phyloP scores from a whole-genome alignment of 306 rosid species.

The Corylus avellana region DNA sequence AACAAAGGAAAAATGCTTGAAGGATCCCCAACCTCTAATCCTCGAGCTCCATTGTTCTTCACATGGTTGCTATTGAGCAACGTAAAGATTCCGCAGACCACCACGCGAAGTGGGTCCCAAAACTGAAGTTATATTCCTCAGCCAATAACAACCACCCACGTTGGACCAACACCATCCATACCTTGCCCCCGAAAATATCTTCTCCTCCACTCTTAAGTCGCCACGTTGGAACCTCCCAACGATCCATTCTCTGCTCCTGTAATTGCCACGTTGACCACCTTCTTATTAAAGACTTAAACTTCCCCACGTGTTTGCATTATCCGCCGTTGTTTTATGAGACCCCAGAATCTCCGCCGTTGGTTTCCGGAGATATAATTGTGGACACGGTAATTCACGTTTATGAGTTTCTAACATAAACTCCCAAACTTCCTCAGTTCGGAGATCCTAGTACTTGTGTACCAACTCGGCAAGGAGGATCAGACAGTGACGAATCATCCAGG shows the following conservation, averaged over 20 bases:
- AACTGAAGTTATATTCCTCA: not conserved
- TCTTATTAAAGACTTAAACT: not conserved
- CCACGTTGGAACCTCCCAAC: slow-evolving; percentile 42
- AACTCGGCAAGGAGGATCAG: slow-evolving; percentile 23
- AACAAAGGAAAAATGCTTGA: not conserved
- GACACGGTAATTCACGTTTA: slow-evolving; percentile 45
- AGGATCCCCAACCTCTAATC: not conserved
- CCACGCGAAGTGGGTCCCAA: slow-evolving; percentile 34
- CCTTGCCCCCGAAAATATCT: slow-evolving; percentile 28
- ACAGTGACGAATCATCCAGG: slow-evolving; percentile 22
- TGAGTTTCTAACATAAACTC: slow-evolving; percentile 11
- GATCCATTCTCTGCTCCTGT: slow-evolving; percentile 13
- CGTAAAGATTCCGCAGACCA: slow-evolving; percentile 31
- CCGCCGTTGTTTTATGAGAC: slow-evolving; percentile 26
- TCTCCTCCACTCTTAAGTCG: slow-evolving; percentile 46
- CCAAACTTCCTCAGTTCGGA: not conserved
- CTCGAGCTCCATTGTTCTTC: not conserved
- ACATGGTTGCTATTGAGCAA: slow-evolving; percentile 35
- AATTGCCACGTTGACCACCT: slow-evolving; percentile 47
- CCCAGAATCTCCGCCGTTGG: slow-evolving; percentile 27
- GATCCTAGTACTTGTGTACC: slow-evolving; percentile 18
- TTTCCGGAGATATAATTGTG: slow-evolving; percentile 31
- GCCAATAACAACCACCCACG: slow-evolving; percentile 17
- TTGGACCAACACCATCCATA: slow-evolving; percentile 38
- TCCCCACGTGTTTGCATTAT: slow-evolving; percentile 24